These are phyloP conservation scores for Mycena galopus DNA, from an alignment of 768 basidiomycete genomes.

Conservation along the genomic window DNA sequence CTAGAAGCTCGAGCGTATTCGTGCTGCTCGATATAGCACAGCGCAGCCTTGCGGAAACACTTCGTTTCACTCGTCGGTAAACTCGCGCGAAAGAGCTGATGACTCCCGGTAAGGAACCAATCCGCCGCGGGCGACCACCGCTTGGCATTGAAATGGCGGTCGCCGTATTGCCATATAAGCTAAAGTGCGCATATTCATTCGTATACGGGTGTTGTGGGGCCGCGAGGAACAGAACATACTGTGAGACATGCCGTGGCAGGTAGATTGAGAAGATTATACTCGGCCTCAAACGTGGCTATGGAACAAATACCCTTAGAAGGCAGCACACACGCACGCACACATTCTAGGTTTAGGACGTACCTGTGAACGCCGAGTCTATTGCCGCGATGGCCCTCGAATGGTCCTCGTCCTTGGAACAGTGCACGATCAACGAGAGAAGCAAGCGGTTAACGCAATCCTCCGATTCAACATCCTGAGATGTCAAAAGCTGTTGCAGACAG, in stretches of 20 bases:
- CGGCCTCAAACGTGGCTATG: conserved; percentile 69
- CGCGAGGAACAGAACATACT: conserved; percentile 58
- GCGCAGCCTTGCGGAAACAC: conserved; percentile 86
- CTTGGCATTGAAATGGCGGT: conserved; percentile 81
- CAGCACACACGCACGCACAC: too few relatives aligned
- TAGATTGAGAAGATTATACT: conserved; percentile 71
- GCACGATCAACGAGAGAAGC: conserved; percentile 81
- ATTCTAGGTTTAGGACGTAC: conserved; percentile 56
- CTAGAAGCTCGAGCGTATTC: conserved; percentile 81
- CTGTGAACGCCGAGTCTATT: conserved; percentile 69
- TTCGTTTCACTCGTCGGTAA: conserved; percentile 70
- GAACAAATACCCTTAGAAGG: too few relatives aligned
- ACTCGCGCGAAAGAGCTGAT: conserved; percentile 70
- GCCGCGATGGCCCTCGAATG: conserved; percentile 74
- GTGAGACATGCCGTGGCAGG: conserved; percentile 81
- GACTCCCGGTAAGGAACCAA: conserved; percentile 84
- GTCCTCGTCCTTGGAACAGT: conserved; percentile 82
- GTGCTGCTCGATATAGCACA: conserved; percentile 83
- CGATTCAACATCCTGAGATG: conserved; percentile 41
- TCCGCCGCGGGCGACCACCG: conserved; percentile 83
- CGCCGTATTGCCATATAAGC: conserved; percentile 90
- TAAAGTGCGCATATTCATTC: conserved; percentile 44
- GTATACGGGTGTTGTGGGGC: conserved; percentile 21
- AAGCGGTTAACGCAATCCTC: conserved; percentile 75
- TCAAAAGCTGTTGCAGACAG: conserved; percentile 68